Conservation (phyloP, 306 rosid genomes). For the Cucurbita maxima region DNA sequence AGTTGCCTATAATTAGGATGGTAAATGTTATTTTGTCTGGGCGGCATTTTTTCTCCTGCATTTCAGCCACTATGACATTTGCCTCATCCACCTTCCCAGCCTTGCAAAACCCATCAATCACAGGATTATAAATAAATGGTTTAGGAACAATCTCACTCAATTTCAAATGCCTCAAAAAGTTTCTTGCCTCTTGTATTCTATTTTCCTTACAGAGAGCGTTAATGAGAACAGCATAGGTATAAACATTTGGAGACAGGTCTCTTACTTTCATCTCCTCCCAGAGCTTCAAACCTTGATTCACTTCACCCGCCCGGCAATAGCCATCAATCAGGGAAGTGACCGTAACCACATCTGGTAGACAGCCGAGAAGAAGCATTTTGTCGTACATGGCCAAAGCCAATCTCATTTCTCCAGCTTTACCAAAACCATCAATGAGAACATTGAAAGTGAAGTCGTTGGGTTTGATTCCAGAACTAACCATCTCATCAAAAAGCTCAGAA, state of each 20-base stretch:
- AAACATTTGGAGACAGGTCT: slow-evolving; percentile 33
- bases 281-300: slow-evolving; percentile 41
- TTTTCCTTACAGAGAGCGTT: slow-evolving; percentile 58
- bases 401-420: slow-evolving; percentile 46
- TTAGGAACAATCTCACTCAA: slow-evolving; percentile 27
- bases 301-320: slow-evolving; percentile 46
- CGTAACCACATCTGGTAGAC: slow-evolving; percentile 49
- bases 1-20: slow-evolving; percentile 72
- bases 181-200: slow-evolving; percentile 56
- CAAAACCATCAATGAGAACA: slow-evolving; percentile 58
- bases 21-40: slow-evolving; percentile 75
- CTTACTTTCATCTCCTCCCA: slow-evolving; percentile 56
- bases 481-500: slow-evolving; percentile 38
- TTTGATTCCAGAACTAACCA: slow-evolving; percentile 30
- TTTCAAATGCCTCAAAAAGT: slow-evolving; percentile 38
- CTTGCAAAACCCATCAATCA: slow-evolving; percentile 75
- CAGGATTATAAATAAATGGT: slow-evolving; percentile 64
- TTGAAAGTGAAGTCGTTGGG: slow-evolving; percentile 53
- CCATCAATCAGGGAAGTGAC: slow-evolving; percentile 62
- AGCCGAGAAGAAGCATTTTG: slow-evolving; percentile 39
- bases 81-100: slow-evolving; percentile 80
- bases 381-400: slow-evolving; percentile 40
- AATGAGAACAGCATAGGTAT: slow-evolving; percentile 63
- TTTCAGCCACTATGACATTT: slow-evolving; percentile 45
- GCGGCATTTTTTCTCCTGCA: slow-evolving; percentile 53